These are phyloP conservation scores for Sporisorium iseilematis-ciliati DNA, from an alignment of 1,284 basidiomycete genomes.

Conservation along the genomic window DNA sequence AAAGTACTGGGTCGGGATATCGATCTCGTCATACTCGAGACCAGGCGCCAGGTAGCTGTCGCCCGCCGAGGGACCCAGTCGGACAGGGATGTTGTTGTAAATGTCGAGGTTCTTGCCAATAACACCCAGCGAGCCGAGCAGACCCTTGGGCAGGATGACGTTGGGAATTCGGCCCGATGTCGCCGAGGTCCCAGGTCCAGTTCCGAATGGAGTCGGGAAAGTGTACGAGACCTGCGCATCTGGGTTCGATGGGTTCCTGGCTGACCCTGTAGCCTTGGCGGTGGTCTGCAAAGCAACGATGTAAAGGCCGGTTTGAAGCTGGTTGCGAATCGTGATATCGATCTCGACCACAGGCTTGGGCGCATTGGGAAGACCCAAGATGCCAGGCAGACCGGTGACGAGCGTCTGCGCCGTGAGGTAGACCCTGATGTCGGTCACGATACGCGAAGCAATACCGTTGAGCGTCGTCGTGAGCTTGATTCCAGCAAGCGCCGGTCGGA, in stretches of 20 bases:
- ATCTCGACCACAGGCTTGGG: conserved; percentile 33
- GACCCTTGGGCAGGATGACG: conserved; percentile 53
- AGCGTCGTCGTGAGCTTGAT: conserved; percentile 74
- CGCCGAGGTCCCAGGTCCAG: conserved; percentile 17
- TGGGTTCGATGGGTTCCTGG: conserved; percentile 28
- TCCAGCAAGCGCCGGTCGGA: conserved; percentile 75
- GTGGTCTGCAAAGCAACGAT: conserved; percentile 44
- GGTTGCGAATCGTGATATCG: conserved; percentile 41
- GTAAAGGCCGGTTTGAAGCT: conserved; percentile 39
- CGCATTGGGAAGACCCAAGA: conserved; percentile 22
- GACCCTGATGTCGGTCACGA: conserved; percentile 53
- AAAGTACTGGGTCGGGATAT: conserved; percentile 44
- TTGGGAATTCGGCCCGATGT: conserved; percentile 43
- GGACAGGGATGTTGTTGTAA: conserved; percentile 44
- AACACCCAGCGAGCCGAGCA: conserved; percentile 39
- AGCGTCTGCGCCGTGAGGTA: conserved; percentile 47
- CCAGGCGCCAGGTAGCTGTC: conserved; percentile 49
- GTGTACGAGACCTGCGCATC: conserved; percentile 45
- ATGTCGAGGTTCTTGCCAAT: conserved; percentile 55
- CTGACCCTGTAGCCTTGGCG: conserved; percentile 31
- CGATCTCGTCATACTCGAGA: conserved; percentile 54
- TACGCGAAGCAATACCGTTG: conserved; percentile 70
- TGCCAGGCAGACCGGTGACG: conserved; percentile 28
- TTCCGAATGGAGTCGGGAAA: conserved; percentile 36
- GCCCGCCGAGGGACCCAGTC: conserved; percentile 39